Evolutionary conservation across 352 stramenopile species (phyloP).

Genomic region (Globisporangium iwayamae): DNA sequence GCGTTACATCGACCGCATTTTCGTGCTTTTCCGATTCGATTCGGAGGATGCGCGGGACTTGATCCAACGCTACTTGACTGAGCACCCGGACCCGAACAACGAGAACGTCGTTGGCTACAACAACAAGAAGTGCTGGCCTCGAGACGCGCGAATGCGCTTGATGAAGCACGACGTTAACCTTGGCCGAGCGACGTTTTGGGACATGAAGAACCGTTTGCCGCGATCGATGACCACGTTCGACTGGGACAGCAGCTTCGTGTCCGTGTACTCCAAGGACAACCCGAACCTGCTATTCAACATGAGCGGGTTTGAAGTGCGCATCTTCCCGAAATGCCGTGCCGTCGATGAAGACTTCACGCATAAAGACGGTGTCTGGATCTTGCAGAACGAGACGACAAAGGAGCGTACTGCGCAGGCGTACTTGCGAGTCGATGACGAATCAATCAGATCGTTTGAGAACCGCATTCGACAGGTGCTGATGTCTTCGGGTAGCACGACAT

Average conservation of each 20-base stretch:
- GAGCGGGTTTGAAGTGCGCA: slow-evolving; percentile 98
- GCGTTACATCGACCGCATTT: slow-evolving; percentile 99
- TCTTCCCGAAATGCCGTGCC: slow-evolving; percentile 91
- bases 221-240: slow-evolving; percentile 98
- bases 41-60: slow-evolving; percentile 97
- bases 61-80: slow-evolving; percentile 99
- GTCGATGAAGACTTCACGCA: slow-evolving; percentile 91
- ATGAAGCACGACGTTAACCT: slow-evolving; percentile 99
- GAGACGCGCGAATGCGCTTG: slow-evolving; percentile 98
- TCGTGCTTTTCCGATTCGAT: slow-evolving; percentile 99
- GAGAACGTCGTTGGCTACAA: slow-evolving; percentile 99
- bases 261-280: slow-evolving; percentile 99
- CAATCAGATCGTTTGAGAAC: slow-evolving; percentile 98
- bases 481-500: slow-evolving; percentile 98
- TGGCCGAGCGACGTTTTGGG: slow-evolving; percentile 98
- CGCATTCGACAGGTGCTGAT: slow-evolving; percentile 99
- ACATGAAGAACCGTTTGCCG: slow-evolving; percentile 99
- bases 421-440: slow-evolving; percentile 94
- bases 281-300: slow-evolving; percentile 99
- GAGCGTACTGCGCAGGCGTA: slow-evolving; percentile 99
- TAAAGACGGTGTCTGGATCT: slow-evolving; percentile 99
- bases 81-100: slow-evolving; percentile 99
- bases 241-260: slow-evolving; percentile 99
- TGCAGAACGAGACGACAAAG: slow-evolving; percentile 99
- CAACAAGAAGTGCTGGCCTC: slow-evolving; percentile 99